Evolutionary conservation across 306 rosid genomes (phyloP).

Genomic region (Senna siamea): DNA sequence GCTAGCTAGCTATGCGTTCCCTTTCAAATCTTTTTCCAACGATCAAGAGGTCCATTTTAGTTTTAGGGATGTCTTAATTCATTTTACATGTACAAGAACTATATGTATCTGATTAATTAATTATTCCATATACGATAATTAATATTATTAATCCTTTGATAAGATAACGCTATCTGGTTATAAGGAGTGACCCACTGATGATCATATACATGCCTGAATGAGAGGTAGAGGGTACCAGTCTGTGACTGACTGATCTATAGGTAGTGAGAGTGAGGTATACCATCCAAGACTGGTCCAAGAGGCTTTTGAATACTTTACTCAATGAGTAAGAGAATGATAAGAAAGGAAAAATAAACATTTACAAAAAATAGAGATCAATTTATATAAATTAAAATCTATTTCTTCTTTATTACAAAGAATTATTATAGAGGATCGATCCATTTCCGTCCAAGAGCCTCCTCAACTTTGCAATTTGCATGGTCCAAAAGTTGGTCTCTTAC

Average conservation of each 20-base stretch:
- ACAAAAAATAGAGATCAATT: no score
- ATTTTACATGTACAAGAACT: no score
- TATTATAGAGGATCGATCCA: no score
- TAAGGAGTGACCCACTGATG: constrained; percentile 24
- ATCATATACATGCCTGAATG: neutral
- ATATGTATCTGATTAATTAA: no score
- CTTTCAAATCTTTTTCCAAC: constrained; percentile 31
- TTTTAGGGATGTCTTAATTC: neutral
- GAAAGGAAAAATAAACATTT: no score
- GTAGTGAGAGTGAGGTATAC: constrained; percentile 13
- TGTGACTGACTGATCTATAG: constrained; percentile 15
- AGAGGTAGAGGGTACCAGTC: neutral
- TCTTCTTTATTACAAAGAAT: no score
- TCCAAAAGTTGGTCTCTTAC: constrained; percentile 16
- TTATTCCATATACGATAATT: no score
- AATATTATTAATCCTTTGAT: constrained; percentile 3
- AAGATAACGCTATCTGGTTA: constrained; percentile 29
- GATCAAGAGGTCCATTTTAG: constrained; percentile 10
- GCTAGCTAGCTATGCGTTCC: constrained; percentile 35
- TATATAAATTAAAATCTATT: no score
- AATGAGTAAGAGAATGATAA: no score
- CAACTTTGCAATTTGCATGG: constrained; percentile 20
- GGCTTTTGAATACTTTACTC: no score
- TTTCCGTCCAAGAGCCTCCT: constrained; percentile 25
- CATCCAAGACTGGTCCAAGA: constrained; percentile 28